Conservation (phyloP, 176 grass and related monocot species). For the Metroxylon sagu region DNA sequence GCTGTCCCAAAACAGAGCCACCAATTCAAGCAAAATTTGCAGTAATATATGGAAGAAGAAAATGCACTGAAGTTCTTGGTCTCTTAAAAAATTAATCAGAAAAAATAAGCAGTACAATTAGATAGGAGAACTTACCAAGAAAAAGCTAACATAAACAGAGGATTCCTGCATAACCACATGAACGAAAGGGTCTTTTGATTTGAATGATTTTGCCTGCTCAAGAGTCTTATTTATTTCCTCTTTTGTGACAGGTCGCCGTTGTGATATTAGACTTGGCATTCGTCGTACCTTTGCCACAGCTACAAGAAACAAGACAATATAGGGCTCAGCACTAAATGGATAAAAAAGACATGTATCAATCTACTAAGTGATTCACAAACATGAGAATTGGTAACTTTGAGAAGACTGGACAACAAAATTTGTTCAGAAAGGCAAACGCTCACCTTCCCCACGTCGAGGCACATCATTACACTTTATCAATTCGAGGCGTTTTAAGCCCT, state of each 20-base stretch:
- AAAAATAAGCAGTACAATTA: slow-evolving; percentile 8
- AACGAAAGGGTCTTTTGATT: slow-evolving; percentile 51
- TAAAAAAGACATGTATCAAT: too few species aligned
- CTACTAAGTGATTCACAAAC: too few species aligned
- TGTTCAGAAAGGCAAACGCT: slow-evolving; percentile 7
- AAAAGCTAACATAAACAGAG: slow-evolving; percentile 75
- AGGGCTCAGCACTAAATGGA: too few species aligned
- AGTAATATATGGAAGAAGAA: too few species aligned
- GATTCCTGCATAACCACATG: slow-evolving; percentile 59
- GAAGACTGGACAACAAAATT: too few species aligned
- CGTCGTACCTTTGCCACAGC: slow-evolving; percentile 30
- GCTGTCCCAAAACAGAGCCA: too few species aligned
- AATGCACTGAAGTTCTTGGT: too few species aligned
- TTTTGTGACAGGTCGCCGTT: slow-evolving; percentile 58
- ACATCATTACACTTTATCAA: slow-evolving; percentile 13
- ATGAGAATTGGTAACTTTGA: too few species aligned
- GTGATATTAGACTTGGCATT: slow-evolving; percentile 43
- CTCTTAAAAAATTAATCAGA: not conserved
- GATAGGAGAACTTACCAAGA: slow-evolving; percentile 49
- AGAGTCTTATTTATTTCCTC: slow-evolving; percentile 49
- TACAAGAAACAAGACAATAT: slow-evolving; percentile 5
- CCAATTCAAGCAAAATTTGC: too few species aligned
- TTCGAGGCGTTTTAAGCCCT: slow-evolving; percentile 5
- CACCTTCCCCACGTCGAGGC: slow-evolving; percentile 30
- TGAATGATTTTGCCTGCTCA: slow-evolving; percentile 51